Conservation (phyloP, 768 basidiomycete genomes). For the Podaxis rugospora region DNA sequence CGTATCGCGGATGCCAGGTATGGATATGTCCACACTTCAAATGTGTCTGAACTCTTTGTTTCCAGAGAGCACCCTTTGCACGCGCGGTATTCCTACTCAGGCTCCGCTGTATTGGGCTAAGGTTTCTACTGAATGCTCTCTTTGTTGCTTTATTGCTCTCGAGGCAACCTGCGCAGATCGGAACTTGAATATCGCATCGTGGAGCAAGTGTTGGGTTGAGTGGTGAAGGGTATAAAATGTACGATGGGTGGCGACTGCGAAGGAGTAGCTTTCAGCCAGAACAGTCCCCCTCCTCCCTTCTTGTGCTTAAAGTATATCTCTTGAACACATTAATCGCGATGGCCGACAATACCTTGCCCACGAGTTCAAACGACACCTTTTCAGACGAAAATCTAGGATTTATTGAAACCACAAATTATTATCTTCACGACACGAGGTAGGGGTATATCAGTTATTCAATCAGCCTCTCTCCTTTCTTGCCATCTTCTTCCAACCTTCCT, state of each 20-base stretch:
- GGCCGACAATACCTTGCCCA: not conserved
- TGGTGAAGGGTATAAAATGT: conserved; percentile 4
- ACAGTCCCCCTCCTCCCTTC: not conserved
- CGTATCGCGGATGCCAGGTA: not conserved
- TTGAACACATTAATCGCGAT: not conserved
- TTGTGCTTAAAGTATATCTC: not conserved
- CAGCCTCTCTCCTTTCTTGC: conserved; percentile 4
- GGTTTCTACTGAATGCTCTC: not conserved
- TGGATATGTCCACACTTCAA: conserved; percentile 3
- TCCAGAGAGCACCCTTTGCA: not conserved
- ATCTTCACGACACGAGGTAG: conserved; percentile 12
- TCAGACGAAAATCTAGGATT: conserved; percentile 12
- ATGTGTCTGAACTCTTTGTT: not conserved
- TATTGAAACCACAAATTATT: conserved; percentile 15
- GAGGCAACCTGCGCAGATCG: not conserved
- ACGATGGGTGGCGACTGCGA: not conserved
- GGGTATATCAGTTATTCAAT: conserved; percentile 12
- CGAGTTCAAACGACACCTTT: not conserved
- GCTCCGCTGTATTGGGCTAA: not conserved
- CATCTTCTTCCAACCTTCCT: conserved; percentile 1
- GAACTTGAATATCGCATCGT: not conserved
- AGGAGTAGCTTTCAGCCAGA: not conserved
- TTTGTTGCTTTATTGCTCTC: not conserved
- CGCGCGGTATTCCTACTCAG: not conserved
- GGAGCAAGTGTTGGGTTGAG: not conserved